Conservation (phyloP, 495 filamentous ascomycete genomes). For the Aspergillus egyptiacus region DNA sequence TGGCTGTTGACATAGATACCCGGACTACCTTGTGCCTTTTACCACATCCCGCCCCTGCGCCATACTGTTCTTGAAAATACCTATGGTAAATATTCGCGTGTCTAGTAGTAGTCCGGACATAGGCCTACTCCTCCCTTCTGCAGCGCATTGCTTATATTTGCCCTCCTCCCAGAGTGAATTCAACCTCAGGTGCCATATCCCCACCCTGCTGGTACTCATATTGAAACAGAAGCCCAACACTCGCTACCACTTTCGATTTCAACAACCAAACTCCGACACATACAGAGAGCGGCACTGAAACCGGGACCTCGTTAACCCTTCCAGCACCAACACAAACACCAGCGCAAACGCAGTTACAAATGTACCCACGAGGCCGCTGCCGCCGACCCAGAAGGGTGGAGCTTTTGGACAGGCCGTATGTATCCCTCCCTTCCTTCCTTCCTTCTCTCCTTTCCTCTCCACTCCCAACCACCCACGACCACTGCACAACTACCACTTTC, state of each 20-base stretch:
- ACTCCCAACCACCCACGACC: too few relatives aligned
- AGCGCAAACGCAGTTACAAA: neutral
- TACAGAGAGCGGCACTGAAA: neutral
- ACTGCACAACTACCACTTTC: too few relatives aligned
- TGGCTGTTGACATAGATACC: too few relatives aligned
- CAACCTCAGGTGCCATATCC: neutral
- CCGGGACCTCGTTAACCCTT: neutral
- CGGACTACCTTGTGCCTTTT: too few relatives aligned
- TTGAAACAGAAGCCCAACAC: neutral
- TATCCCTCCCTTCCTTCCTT: neutral
- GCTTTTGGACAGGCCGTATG: neutral
- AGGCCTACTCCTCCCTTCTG: too few relatives aligned
- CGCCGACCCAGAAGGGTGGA: neutral
- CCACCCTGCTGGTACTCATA: neutral
- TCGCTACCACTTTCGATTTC: neutral
- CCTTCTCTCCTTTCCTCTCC: too few relatives aligned
- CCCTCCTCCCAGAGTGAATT: neutral
- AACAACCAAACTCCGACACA: neutral
- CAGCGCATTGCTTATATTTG: too few relatives aligned
- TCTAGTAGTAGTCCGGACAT: too few relatives aligned
- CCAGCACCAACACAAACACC: neutral
- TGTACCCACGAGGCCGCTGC: neutral
- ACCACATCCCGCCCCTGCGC: too few relatives aligned
- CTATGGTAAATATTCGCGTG: too few relatives aligned
- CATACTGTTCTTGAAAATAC: too few relatives aligned